Evolutionary conservation across 2,329 filamentous ascomycete species (phyloP), one percentile per base, ranked within the genome.

Genomic region (Trichoderma sp.): DNA sequence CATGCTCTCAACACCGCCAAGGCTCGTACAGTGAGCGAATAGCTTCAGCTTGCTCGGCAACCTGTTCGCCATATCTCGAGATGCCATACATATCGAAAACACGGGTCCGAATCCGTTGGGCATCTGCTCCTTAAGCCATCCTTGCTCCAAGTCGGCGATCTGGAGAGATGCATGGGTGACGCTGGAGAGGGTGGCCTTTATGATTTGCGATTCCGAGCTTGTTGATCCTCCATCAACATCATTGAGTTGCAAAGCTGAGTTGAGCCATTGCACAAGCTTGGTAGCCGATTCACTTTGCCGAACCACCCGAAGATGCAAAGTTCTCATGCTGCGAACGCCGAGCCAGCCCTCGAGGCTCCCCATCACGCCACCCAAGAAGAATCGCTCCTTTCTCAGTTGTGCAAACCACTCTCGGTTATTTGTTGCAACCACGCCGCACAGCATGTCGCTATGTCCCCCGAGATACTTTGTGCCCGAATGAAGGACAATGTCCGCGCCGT

Each of bases 401-500:
- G 89, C 90, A 4, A 81, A 81, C 55, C 82, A 71, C 51, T 77
- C 77, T 39, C 76, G 76, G 14, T 84, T 83, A 57, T 84, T 80
- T 5, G 93, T 84, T 0, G 87, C 86, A 28, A 99, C 79, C n/a
- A 96, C 89, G 21, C 95, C 95, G 73, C 92, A 96, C 3, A 98
- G 85, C 83, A 98, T 84, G 78, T 98, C 95, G 69, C 90, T 93
- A 78, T 99, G 95, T 0, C 95, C 95, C 19, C 95, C 95, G 69
- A 99, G 87, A 78, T 98, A 99, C 82, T 98, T 99, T n/a, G 93
- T 97, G 2, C 93, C 95, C 56, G 85, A 90, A 78, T 99, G 95
- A 91, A 98, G 90, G 30, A 97, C 86, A 1, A 93, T 78, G 77
- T 98, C 94, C 26, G 90, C 92, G 56, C 92, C 94, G 75, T 85